phyloP scores from a whole-genome alignment of 768 basidiomycete species.

The Trametes gibbosa region DNA sequence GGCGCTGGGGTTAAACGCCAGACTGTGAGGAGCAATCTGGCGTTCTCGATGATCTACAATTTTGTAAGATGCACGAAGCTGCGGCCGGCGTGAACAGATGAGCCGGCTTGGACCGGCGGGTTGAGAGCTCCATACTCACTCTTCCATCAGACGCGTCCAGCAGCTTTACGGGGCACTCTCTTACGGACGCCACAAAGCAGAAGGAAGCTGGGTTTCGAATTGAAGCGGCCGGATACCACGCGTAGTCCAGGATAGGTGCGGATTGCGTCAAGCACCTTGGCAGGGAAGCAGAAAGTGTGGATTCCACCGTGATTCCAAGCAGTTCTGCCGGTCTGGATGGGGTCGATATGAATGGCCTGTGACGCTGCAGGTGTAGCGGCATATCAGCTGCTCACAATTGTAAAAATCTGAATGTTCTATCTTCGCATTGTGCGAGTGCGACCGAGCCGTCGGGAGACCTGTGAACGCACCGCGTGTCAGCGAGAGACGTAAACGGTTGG shows the following conservation, averaged over 20 bases:
- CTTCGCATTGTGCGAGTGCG: slow-evolving; percentile 68
- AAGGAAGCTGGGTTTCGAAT: slow-evolving; percentile 55
- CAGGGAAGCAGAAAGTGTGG: neutral
- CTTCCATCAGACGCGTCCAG: slow-evolving; percentile 76
- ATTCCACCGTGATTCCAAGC: slow-evolving; percentile 1
- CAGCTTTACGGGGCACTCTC: slow-evolving; percentile 83
- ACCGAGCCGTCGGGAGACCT: slow-evolving; percentile 79
- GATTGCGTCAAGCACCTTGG: slow-evolving; percentile 45
- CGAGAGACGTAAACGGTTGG: neutral
- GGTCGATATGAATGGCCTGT: slow-evolving; percentile 1
- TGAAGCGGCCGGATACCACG: slow-evolving; percentile 84
- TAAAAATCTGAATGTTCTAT: slow-evolving; percentile 58
- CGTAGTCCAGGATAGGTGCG: slow-evolving; percentile 71
- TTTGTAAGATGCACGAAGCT: slow-evolving; percentile 89
- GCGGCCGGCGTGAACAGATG: neutral
- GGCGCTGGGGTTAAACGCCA: slow-evolving; percentile 71
- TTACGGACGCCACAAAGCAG: slow-evolving; percentile 81
- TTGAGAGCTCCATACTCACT: slow-evolving; percentile 41
- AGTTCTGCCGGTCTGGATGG: slow-evolving; percentile 2
- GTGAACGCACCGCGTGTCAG: neutral
- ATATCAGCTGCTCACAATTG: slow-evolving; percentile 39
- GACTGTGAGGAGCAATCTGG: slow-evolving; percentile 79
- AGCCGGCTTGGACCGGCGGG: neutral
- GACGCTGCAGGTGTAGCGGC: neutral
- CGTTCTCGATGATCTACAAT: slow-evolving; percentile 95